phyloP scores from a whole-genome alignment of 164 flowering plant species.

The Piper betle region DNA sequence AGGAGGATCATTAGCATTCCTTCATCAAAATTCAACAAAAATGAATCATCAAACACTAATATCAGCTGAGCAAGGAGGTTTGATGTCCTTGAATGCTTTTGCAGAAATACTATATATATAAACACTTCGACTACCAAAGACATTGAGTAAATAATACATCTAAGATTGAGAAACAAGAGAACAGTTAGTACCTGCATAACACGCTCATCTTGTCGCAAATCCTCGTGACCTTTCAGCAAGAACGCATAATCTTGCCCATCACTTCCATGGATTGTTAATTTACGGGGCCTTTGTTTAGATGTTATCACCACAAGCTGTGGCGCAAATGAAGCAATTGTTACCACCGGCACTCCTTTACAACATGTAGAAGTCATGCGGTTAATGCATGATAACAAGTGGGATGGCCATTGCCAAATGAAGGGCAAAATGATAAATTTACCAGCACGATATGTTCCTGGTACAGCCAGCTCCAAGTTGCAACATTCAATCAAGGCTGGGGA shows the following conservation, averaged over 20 bases:
- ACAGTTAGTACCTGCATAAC: constrained; percentile 80
- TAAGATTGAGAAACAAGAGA: neutral
- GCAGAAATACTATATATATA: too few species aligned
- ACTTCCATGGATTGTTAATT: constrained; percentile 90
- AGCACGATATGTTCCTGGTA: constrained; percentile 95
- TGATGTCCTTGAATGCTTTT: too few species aligned
- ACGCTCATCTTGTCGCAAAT: constrained; percentile 97
- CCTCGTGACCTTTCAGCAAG: constrained; percentile 97
- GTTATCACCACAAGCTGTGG: constrained; percentile 90
- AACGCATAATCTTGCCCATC: constrained; percentile 95
- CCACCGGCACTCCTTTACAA: constrained; percentile 65
- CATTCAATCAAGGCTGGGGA: constrained; percentile 81
- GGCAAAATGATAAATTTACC: constrained; percentile 24
- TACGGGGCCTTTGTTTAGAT: constrained; percentile 94
- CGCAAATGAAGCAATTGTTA: constrained; percentile 84
- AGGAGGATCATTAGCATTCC: too few species aligned
- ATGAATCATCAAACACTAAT: too few species aligned
- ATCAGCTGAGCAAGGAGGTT: too few species aligned
- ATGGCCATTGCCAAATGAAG: neutral
- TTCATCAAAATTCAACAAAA: too few species aligned
- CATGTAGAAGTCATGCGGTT: neutral
- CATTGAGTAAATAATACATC: neutral
- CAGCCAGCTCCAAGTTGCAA: constrained; percentile 85
- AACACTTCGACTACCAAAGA: too few species aligned
- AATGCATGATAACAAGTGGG: neutral